These are phyloP conservation scores for Hyaloscypha hepaticicola DNA, from an alignment of 495 filamentous ascomycete genomes.

Conservation along the genomic window DNA sequence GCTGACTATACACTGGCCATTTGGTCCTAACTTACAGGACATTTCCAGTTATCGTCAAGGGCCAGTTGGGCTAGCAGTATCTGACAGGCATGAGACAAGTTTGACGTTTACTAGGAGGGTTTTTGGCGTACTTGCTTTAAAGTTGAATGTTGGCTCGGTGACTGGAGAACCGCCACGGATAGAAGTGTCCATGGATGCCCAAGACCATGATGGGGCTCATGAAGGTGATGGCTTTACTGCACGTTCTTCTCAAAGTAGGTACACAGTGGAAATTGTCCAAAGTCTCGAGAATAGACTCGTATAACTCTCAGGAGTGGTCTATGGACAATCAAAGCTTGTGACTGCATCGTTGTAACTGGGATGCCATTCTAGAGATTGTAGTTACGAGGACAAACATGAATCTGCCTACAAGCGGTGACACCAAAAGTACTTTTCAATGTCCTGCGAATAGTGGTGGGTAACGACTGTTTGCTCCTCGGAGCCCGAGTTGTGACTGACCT, in stretches of 20 bases:
- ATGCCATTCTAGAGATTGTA: too few species aligned
- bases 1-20: not conserved
- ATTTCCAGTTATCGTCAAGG: not conserved
- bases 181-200: slow-evolving; percentile 5
- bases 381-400: too few species aligned
- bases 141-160: not conserved
- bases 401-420: too few species aligned
- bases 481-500: too few species aligned
- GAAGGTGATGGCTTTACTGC: not conserved
- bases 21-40: not conserved
- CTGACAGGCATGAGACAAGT: not conserved
- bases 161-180: not conserved
- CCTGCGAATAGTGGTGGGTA: too few species aligned
- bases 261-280: not conserved
- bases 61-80: not conserved
- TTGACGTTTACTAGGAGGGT: not conserved
- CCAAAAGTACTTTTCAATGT: too few species aligned
- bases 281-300: too few species aligned
- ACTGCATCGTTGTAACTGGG: too few species aligned
- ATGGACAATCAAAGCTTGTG: too few species aligned
- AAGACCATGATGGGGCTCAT: slow-evolving; percentile 1
- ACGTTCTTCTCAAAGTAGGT: not conserved
- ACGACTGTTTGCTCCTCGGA: too few species aligned
- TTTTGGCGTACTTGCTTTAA: not conserved
- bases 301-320: too few species aligned